Percentiles rank a stretch among this genome's conserved stretches.
phyloP scores from a whole-genome alignment of 1,284 basidiomycete species.

The Papiliotrema laurentii region DNA sequence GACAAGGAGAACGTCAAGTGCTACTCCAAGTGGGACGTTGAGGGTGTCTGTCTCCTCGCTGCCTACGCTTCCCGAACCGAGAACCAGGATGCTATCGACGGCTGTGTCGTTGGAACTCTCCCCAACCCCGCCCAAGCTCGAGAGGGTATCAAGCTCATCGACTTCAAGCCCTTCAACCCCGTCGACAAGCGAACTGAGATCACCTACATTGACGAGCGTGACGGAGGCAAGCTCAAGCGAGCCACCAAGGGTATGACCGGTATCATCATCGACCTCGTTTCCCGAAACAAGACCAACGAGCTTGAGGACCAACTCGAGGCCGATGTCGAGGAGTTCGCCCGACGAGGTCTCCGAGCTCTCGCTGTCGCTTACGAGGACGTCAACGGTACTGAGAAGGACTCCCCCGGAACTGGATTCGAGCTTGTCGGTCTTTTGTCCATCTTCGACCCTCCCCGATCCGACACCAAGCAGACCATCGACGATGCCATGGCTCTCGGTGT shows the following conservation, averaged over 20 bases:
- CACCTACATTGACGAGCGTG: slow-evolving; percentile 83
- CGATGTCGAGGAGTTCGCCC: slow-evolving; percentile 92
- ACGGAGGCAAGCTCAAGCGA: slow-evolving; percentile 90
- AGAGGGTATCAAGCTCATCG: slow-evolving; percentile 86
- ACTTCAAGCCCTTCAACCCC: slow-evolving; percentile 99
- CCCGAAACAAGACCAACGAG: slow-evolving; percentile 91
- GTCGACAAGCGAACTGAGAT: slow-evolving; percentile 99
- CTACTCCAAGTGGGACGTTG: slow-evolving; percentile 80
- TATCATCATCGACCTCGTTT: slow-evolving; percentile 91
- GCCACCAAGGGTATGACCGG: slow-evolving; percentile 99
- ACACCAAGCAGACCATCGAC: slow-evolving; percentile 99
- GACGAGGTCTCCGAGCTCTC: slow-evolving; percentile 94
- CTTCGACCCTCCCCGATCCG: slow-evolving; percentile 95
- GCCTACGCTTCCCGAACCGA: slow-evolving; percentile 96
- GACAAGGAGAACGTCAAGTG: slow-evolving; percentile 88
- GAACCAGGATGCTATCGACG: slow-evolving; percentile 97
- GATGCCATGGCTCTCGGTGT: slow-evolving; percentile 94
- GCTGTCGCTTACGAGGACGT: slow-evolving; percentile 95
- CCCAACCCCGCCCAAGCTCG: slow-evolving; percentile 71
- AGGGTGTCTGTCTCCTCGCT: slow-evolving; percentile 87
- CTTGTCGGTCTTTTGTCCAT: slow-evolving; percentile 95
- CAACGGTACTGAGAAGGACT: slow-evolving; percentile 57
- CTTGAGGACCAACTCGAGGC: slow-evolving; percentile 85
- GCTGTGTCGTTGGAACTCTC: slow-evolving; percentile 76
- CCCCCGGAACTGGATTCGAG: slow-evolving; percentile 85